Evolutionary conservation across 257 asterid species (phyloP), one percentile per base, ranked within the genome.

Genomic region (Datura wrightii): DNA sequence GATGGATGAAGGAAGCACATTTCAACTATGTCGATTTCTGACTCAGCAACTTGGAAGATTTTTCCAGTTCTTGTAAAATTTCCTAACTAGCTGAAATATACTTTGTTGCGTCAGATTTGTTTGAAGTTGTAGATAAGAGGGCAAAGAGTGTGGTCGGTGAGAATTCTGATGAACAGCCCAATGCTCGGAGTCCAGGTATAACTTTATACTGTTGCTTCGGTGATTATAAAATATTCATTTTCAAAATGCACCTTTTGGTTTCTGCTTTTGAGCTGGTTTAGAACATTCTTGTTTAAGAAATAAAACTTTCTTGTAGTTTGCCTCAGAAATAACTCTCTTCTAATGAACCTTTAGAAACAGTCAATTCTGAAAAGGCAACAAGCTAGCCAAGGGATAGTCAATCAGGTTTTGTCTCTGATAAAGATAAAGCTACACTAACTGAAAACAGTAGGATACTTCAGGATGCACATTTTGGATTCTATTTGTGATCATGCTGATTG

Each of bases 91-190:
- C 24, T 76, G 79, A 52, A 70, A 86, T 74, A 48, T 84, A 19
- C 65, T 70, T 85, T 85, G 60, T 80, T 87, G 87, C 59, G 62
- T 84, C 90, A 97, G 99, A 94, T 92, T 89, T 97, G 86, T 94
- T 97, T 88, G 99, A 97, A 84, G 99, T 94, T 72, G 99, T 97
- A 80, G 99, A 97, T 83, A 91, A 98, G 37, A 92, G 92, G 91
- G 99, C 98, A 24, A 97, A 97, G 94, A 94, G 92, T 90, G 99
- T 86, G 59, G 99, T 87, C 85, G 95, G 97, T 41, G 99, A 97
- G 31, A 90, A 91, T 60, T 84, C 94, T 3, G 99, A 96, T 65
- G 99, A 93, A 84, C 93, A 85, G 84, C 93, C 89, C 82, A 89
- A 59, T 89, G 66, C 69, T 88, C 90, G 86, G 56, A 66, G 87